Conservation (phyloP, 2,329 filamentous ascomycete species). For the Cercospora sp. region DNA sequence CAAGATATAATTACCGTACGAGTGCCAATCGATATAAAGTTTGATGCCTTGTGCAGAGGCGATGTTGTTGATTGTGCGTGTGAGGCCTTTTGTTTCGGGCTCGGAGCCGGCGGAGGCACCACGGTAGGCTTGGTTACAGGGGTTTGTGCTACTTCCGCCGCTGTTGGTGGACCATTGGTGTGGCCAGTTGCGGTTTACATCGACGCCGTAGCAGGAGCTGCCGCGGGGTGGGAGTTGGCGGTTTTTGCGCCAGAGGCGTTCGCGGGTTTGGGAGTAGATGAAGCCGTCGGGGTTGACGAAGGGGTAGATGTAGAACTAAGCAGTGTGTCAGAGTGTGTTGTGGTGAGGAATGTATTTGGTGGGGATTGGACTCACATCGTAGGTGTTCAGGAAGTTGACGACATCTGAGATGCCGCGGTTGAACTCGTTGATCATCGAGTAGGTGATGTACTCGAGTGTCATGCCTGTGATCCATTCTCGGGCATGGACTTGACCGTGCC, state of each 20-base stretch:
- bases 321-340: background rate
- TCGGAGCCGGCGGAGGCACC: slow-evolving; percentile 44
- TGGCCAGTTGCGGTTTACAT: slow-evolving; percentile 61
- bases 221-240: slow-evolving; percentile 46
- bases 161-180: slow-evolving; percentile 45
- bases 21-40: slow-evolving; percentile 65
- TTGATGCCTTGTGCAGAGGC: slow-evolving; percentile 42
- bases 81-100: slow-evolving; percentile 47
- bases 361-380: slow-evolving; percentile 47
- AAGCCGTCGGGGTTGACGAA: slow-evolving; percentile 65
- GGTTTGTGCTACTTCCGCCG: slow-evolving; percentile 52
- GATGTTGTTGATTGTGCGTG: slow-evolving; percentile 13
- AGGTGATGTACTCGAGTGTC: slow-evolving; percentile 54
- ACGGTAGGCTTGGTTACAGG: slow-evolving; percentile 53
- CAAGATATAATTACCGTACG: slow-evolving; percentile 62
- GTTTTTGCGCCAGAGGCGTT: slow-evolving; percentile 65
- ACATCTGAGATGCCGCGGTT: slow-evolving; percentile 40
- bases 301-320: slow-evolving; percentile 61
- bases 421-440: slow-evolving; percentile 53
- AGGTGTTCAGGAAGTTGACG: slow-evolving; percentile 56
- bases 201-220: slow-evolving; percentile 49
- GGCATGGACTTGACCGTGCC: slow-evolving; percentile 61
- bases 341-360: too few relatives aligned
- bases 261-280: slow-evolving; percentile 56
- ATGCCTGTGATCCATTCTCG: slow-evolving; percentile 62